Conservation (phyloP, 176 grass and related monocot genomes). For the Ananas comosus region DNA sequence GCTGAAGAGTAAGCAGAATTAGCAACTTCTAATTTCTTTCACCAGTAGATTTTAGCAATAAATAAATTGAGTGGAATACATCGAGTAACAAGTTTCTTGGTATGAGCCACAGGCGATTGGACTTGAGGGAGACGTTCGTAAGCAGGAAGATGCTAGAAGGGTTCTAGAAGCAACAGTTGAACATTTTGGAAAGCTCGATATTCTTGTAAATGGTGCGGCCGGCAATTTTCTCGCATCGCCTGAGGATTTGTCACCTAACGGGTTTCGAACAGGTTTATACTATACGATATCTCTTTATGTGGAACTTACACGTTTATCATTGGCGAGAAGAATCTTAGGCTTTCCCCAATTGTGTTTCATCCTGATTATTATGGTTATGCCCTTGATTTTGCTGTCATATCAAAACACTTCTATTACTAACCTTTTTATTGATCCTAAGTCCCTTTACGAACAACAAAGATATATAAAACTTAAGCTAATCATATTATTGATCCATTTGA, state of each 20-base stretch:
- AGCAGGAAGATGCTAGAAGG: slow-evolving; percentile 62
- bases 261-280: slow-evolving; percentile 64
- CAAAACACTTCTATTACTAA: background rate
- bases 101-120: slow-evolving; percentile 59
- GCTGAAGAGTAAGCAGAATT: too few species aligned
- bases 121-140: slow-evolving; percentile 81
- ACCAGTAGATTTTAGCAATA: too few species aligned
- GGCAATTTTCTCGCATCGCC: slow-evolving; percentile 94
- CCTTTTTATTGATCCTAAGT: slow-evolving; percentile 10
- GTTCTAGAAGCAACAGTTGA: slow-evolving; percentile 49
- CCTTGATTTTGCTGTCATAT: background rate
- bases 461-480: background rate
- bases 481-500: background rate
- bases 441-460: background rate
- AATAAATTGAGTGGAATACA: background rate
- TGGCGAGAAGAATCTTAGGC: background rate
- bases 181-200: slow-evolving; percentile 71
- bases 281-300: background rate
- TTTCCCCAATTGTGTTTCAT: background rate
- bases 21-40: too few species aligned
- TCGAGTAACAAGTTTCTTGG: background rate
- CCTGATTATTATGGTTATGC: background rate
- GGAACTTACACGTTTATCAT: too few species aligned
- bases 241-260: slow-evolving; percentile 88
- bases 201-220: slow-evolving; percentile 85